These are phyloP conservation scores for Salix udensis DNA, from an alignment of 345 rosid species.

Conservation along the genomic window DNA sequence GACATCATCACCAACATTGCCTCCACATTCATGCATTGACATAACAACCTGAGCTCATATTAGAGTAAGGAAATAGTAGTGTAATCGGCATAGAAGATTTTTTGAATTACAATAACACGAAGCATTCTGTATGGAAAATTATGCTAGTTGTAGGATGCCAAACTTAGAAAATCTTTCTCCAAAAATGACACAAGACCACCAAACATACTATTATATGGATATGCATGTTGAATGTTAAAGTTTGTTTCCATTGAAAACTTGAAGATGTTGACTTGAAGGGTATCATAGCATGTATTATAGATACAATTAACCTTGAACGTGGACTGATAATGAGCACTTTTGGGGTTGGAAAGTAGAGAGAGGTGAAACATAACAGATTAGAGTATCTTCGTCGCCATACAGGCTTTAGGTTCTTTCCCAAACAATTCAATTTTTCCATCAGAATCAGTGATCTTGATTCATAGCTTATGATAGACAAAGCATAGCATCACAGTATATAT, in stretches of 20 bases:
- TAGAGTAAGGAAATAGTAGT: neutral
- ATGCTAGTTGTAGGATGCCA: neutral
- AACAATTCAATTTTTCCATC: too few relatives aligned
- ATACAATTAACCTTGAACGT: neutral
- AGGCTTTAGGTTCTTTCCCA: too few relatives aligned
- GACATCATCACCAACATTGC: slow-evolving; percentile 94
- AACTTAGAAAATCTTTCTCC: neutral
- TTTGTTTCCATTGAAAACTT: neutral
- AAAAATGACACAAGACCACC: neutral
- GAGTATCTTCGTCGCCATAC: too few relatives aligned
- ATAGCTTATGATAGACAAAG: neutral
- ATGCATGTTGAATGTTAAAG: neutral
- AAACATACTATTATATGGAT: neutral
- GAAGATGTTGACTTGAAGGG: neutral
- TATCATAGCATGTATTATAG: neutral
- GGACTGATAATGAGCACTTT: neutral
- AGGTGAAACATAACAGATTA: neutral
- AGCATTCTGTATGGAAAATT: neutral
- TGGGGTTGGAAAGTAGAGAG: neutral
- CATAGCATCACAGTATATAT: neutral
- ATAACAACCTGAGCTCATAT: slow-evolving; percentile 63
- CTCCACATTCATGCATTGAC: slow-evolving; percentile 98
- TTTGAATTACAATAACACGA: neutral
- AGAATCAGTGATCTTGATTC: neutral
- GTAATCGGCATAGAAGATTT: neutral